These are phyloP conservation scores for Cordyceps farinosa DNA, from an alignment of 2,329 filamentous ascomycete species.

Conservation along the genomic window DNA sequence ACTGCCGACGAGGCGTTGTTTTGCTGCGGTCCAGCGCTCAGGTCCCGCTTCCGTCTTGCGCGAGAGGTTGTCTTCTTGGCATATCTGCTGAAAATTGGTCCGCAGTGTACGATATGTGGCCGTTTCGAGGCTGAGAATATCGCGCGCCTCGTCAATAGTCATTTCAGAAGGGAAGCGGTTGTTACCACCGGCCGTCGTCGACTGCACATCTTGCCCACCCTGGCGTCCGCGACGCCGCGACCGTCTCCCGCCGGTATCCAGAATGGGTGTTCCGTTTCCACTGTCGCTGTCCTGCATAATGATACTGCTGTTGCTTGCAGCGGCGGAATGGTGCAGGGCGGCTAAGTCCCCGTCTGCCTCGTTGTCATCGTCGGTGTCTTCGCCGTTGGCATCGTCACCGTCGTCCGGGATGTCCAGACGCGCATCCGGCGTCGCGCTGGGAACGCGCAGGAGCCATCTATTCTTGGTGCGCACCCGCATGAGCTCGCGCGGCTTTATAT, in stretches of 20 bases:
- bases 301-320: not conserved
- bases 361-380: not conserved
- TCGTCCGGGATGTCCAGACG: conserved; percentile 42
- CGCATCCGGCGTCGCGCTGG: conserved; percentile 41
- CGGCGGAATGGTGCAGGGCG: not conserved
- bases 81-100: conserved; percentile 66
- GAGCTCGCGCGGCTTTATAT: conserved; percentile 68
- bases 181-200: conserved; percentile 64
- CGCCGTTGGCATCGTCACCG: conserved; percentile 18
- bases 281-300: conserved; percentile 1
- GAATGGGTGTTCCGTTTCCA: not conserved
- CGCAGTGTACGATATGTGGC: conserved; percentile 62
- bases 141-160: conserved; percentile 74
- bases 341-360: not conserved
- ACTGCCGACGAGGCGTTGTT: conserved; percentile 62
- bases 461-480: conserved; percentile 67
- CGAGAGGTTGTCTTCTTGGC: conserved; percentile 60
- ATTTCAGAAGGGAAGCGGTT: conserved; percentile 80
- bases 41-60: conserved; percentile 75
- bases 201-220: conserved; percentile 63
- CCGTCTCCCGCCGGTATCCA: conserved; percentile 14
- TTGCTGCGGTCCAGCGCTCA: conserved; percentile 69
- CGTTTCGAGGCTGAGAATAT: conserved; percentile 62
- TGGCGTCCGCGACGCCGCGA: conserved; percentile 42
- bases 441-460: conserved; percentile 61